phyloP scores from a whole-genome alignment of 2,329 filamentous ascomycete genomes.

The Ophiostoma sp. region DNA sequence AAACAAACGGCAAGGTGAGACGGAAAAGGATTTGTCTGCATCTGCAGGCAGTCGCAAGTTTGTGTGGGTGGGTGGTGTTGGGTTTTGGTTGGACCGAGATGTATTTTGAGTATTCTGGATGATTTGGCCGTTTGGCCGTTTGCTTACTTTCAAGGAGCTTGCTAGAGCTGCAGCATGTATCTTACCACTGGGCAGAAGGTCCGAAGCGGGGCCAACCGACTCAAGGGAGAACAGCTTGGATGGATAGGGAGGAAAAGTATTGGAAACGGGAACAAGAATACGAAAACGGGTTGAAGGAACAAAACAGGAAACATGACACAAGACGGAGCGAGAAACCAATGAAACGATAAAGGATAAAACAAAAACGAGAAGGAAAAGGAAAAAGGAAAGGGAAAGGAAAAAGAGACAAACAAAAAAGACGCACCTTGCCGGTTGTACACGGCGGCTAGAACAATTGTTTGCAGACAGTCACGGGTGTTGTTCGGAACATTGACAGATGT shows the following conservation, averaged over 20 bases:
- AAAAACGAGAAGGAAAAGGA: not conserved
- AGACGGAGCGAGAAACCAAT: not conserved
- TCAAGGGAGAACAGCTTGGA: not conserved
- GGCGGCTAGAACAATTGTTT: conserved; percentile 66
- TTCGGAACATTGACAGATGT: conserved; percentile 66
- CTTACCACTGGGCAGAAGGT: not conserved
- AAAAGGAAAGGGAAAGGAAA: conserved; percentile 7
- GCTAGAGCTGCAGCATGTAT: not conserved
- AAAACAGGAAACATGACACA: not conserved
- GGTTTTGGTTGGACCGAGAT: too few relatives aligned
- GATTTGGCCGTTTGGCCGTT: too few relatives aligned
- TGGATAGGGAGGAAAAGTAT: not conserved
- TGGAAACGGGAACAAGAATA: not conserved
- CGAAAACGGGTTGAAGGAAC: not conserved
- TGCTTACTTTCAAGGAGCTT: not conserved
- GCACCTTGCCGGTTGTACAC: conserved; percentile 62
- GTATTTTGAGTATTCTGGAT: too few relatives aligned
- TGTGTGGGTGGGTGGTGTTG: too few relatives aligned
- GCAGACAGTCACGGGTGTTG: conserved; percentile 68
- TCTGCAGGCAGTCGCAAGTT: too few relatives aligned
- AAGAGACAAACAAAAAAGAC: not conserved
- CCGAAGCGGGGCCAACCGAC: not conserved
- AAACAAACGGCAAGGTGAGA: too few relatives aligned
- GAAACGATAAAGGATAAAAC: not conserved
- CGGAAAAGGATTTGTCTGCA: too few relatives aligned